Conservation (phyloP, 345 rosid genomes). For the Brassica nigra region DNA sequence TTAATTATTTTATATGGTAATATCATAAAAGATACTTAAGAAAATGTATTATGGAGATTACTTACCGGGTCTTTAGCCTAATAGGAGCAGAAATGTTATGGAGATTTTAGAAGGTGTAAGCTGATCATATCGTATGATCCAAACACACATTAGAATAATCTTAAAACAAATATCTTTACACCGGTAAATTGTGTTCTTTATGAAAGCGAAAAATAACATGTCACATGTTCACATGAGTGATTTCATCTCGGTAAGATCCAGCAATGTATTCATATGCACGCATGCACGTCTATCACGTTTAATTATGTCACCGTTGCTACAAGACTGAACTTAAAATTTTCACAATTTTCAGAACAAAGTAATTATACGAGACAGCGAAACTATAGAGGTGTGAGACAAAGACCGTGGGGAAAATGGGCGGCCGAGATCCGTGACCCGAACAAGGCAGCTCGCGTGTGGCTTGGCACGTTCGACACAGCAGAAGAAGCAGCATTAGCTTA, state of each 20-base stretch:
- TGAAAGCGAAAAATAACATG: not conserved
- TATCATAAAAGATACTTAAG: not conserved
- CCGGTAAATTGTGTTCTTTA: not conserved
- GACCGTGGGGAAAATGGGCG: constrained; percentile 48
- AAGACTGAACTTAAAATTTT: constrained; percentile 1
- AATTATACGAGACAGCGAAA: constrained; percentile 25
- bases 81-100: not conserved
- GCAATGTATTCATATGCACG: not conserved
- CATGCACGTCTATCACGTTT: constrained; percentile 13
- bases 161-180: not conserved
- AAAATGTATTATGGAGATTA: not conserved
- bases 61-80: not conserved
- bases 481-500: constrained; percentile 42
- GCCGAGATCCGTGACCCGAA: constrained; percentile 41
- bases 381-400: constrained; percentile 44
- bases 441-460: constrained; percentile 43
- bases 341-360: constrained; percentile 19
- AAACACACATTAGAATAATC: not conserved
- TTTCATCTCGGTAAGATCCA: not conserved
- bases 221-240: not conserved
- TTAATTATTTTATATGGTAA: not conserved
- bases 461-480: constrained; percentile 40
- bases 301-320: not conserved
- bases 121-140: constrained; percentile 7
- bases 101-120: not conserved